Percentiles rank a stretch among this genome's conserved stretches.
Evolutionary conservation across 169 alveolate genomes (phyloP).

Genomic region (Cryptosporidium baileyi): DNA sequence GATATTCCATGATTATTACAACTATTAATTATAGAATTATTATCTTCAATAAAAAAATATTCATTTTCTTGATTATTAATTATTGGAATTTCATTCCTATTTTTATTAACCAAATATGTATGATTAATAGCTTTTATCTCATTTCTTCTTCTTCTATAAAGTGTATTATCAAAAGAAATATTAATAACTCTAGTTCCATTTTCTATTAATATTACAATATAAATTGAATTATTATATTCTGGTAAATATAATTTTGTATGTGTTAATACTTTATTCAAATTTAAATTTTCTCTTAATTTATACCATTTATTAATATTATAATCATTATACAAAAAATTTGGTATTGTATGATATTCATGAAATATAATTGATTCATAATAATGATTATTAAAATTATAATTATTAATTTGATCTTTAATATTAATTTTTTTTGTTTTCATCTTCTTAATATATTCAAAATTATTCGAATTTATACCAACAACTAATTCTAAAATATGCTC

Average conservation of each 20-base stretch:
- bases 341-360: neutral
- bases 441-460: neutral
- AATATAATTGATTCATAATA: neutral
- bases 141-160: conserved; percentile 17
- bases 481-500: conserved; percentile 28
- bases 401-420: neutral
- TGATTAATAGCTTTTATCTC: neutral
- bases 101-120: neutral
- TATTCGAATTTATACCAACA: conserved; percentile 16
- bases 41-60: neutral
- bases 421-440: neutral
- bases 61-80: neutral
- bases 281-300: neutral
- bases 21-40: neutral
- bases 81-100: neutral
- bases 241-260: conserved; percentile 33
- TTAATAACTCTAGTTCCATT: conserved; percentile 53
- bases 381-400: neutral
- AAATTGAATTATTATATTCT: conserved; percentile 1
- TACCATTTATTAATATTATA: conserved; percentile 18
- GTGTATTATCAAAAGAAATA: conserved; percentile 23
- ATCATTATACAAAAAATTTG: conserved; percentile 2
- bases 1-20: neutral
- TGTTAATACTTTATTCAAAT: conserved; percentile 26
- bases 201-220: conserved; percentile 22